Evolutionary conservation across 192 early-diverging fungal species (phyloP), one percentile per base, ranked within the genome.

Genomic region (Borealophlyctis nickersoniae): DNA sequence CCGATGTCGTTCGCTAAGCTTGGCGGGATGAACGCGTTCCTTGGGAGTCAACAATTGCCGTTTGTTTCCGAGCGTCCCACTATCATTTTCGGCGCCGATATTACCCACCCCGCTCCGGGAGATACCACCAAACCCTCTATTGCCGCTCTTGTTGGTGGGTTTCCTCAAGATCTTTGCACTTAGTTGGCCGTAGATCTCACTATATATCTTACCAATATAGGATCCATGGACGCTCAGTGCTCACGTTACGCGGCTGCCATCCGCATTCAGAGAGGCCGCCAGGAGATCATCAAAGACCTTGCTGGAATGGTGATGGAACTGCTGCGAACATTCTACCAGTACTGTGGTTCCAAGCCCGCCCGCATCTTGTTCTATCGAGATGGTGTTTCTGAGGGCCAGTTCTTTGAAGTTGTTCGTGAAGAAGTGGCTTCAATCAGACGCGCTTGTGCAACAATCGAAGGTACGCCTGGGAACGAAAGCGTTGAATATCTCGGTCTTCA

Each of bases 351-450:
- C 2, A 83, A 81, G 63, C 85, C 85, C n/a, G 60, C 75, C 26
- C 73, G 82, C 4, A 77, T 86, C 14, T 33, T 86, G 16, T 81
- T 86, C 23, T 90, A 82, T 63, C 75, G 84, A 26, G 81, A 88
- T 50, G 92, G 92, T 32, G 87, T 96, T 19, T 92, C 91, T 3
- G 94, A 98, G 52, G 86, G 89, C 0, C 91, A 96, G 73, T 95
- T 93, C 63, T 61, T 60, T 5, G 78, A 86, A 39, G 89, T 96
- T 0, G 62, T 88, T 9, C 76, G 87, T 13, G 73, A 65, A n/a
- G 96, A 98, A 69, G 79, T 97, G 7, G 69, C 86, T 52, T 85
- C 87, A 13, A 84, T 96, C 50, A 75, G 77, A 31, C 52, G 70
- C 0, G 89, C 86, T 13, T 89, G 83, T 58, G 58, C 66, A 5